A percentile compares a stretch with the other conserved stretches of the same genome.
Conservation (phyloP, 2,329 filamentous ascomycete genomes). For the Amauroascus verrucosus region DNA sequence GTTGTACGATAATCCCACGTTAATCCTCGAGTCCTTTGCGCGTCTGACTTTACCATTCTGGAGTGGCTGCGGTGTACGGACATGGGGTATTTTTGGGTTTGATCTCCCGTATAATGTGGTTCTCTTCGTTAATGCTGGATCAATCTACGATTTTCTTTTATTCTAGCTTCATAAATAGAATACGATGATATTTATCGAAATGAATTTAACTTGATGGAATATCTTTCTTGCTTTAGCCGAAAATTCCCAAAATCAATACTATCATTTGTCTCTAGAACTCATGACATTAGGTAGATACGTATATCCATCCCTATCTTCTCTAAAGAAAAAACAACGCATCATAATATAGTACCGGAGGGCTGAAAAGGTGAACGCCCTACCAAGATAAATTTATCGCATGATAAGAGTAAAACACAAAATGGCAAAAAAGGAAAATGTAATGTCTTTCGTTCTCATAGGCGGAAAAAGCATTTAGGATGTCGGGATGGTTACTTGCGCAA, state of each 20-base stretch:
- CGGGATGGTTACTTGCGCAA: conserved; percentile 35
- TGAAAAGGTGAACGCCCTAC: neutral
- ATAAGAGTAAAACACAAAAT: neutral
- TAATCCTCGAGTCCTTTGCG: neutral
- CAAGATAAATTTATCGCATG: neutral
- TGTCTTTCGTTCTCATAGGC: neutral
- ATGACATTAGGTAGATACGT: neutral
- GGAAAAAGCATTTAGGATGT: conserved; percentile 23
- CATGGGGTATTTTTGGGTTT: neutral
- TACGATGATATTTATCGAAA: neutral
- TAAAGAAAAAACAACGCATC: neutral
- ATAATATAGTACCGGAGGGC: neutral
- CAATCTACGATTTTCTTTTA: neutral
- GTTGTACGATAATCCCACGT: too few species aligned
- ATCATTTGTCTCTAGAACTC: neutral
- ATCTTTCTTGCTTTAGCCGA: neutral
- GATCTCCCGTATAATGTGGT: neutral
- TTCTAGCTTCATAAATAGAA: neutral
- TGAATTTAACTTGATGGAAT: too few species aligned
- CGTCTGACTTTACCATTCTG: neutral
- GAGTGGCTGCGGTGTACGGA: neutral
- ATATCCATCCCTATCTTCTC: neutral
- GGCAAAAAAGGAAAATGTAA: neutral
- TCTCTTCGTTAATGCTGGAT: neutral
- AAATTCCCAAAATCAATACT: neutral